Base-by-base conservation (phyloP, 169 alveolate genomes). In the Sarcocystis neurona region DNA sequence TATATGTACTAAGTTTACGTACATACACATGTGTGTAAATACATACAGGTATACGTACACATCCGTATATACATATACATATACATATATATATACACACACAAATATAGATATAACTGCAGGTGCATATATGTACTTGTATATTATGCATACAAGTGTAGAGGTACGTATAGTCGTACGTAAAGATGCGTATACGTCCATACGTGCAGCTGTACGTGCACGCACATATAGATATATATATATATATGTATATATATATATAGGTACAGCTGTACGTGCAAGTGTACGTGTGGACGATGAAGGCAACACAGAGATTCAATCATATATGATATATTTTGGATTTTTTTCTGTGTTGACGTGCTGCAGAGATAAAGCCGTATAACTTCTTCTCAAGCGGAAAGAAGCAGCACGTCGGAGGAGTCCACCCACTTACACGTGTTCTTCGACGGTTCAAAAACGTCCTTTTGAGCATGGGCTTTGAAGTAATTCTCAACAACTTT, bases 361-460 rank as follows among this genome's bases (percentile, higher is more conserved):
- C 47, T n/a, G 23, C 79, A 75, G 87, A 47, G 58, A 87, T 92
- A 78, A 82, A 89, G 68, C 93, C 88, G 48, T 94, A 94, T 90
- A 95, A 96, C 87, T 95, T 94, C 94, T 85, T 92, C 75, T 96
- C 98, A 5, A 88, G 92, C 79, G 99, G 99, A 34, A 94, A 92
- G 87, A 89, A 84, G 50, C 86, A 92, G 34, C 91, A 92, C 34
- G 95, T 97, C 44, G 98, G 99, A 15, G 95, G 96, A 85, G 89
- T 96, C 32, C 99, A 97, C 90, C 99, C 99, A 56, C 94, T 97
- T 37, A 91, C 97, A 82, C 94, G 96, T 79, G 98, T 96, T 0
- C 92, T 96, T 90, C 91, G 92, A 30, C 96, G 95, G 88, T 95
- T 97, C 92, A 94, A 97, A 94, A 94, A 96, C 56, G 95, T 96